Conservation (phyloP, 192 early-diverging fungal genomes). For the Backusella tarrabulga region DNA sequence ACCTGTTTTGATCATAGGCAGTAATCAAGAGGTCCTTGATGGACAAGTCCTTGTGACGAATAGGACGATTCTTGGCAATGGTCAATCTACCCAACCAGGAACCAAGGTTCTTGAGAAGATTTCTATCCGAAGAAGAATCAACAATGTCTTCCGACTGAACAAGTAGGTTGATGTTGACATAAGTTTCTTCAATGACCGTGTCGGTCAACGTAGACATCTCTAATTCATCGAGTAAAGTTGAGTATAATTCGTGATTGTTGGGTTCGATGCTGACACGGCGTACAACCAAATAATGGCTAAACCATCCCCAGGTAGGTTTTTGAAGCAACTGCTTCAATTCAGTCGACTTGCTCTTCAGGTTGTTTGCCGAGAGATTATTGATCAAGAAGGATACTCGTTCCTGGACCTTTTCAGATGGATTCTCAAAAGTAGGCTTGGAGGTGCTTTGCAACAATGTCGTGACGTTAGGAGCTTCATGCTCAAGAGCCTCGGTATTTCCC, state of each 20-base stretch:
- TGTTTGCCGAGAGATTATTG: constrained; percentile 91
- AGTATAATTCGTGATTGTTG: constrained; percentile 91
- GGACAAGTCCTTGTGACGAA: constrained; percentile 91
- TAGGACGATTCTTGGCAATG: constrained; percentile 87
- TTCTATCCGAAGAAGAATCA: constrained; percentile 79
- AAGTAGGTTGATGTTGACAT: constrained; percentile 77
- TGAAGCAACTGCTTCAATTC: constrained; percentile 79
- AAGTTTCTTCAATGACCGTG: constrained; percentile 86
- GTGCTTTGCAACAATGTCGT: constrained; percentile 8
- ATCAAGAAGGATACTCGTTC: constrained; percentile 98
- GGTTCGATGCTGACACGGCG: constrained; percentile 94
- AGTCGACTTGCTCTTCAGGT: constrained; percentile 72
- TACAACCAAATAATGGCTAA: constrained; percentile 92
- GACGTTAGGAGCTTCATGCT: constrained; percentile 5
- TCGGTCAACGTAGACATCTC: constrained; percentile 59
- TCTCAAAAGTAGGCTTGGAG: constrained; percentile 9
- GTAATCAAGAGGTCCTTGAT: constrained; percentile 94
- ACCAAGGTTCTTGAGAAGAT: constrained; percentile 91
- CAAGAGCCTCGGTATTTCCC: not conserved
- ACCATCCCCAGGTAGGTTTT: constrained; percentile 75
- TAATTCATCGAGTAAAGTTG: constrained; percentile 77
- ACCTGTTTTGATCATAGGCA: constrained; percentile 81
- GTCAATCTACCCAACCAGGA: constrained; percentile 96
- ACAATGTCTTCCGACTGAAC: constrained; percentile 91
- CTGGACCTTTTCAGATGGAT: constrained; percentile 35